Base-by-base conservation (phyloP, 257 asterid species). In the Paulownia fortunei region DNA sequence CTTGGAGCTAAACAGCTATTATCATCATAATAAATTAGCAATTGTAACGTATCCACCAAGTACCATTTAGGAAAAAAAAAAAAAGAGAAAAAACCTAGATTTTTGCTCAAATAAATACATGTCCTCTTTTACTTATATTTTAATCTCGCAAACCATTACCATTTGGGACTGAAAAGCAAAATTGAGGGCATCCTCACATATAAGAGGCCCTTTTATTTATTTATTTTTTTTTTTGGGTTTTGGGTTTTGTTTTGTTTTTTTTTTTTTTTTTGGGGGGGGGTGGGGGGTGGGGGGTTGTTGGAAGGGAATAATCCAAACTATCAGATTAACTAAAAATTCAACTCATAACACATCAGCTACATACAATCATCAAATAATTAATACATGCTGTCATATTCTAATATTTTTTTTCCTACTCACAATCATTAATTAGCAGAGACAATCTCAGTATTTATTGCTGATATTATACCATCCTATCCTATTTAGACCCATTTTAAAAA, bases 301-400 rank as follows among this genome's bases (percentile, higher is more conserved):
- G 74, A 39, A 52, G 34, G 16, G 16, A 39, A 55, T 24, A 54
- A 76, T 76, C 76, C 63, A 58, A 68, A 77, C 42, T 12, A 47
- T 77, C 41, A 18, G 1, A 44, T 70, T 56, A 21, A 63, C 65
- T 61, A 76, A 62, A 80, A 71, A 24, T 81, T 76, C 76, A 76
- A 81, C 79, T 76, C 41, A 55, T 36, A 42, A 26, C 58, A 34
- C 82, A 72, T 81, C 76, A 70, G 72, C 59, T 51, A 30, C 54
- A n/a, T n/a, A 72, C 71, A 65, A 64, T 82, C 19, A 77, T 47
- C 73, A 44, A 77, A 54, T 59, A 72, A 76, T 82, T 66, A 76
- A 76, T 7, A 44, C 68, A 77, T 72, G 74, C 47, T 58, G 60
- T 36, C 73, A 36, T 58, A 46, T 46, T 13, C 32, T 21, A 21